phyloP scores from a whole-genome alignment of 192 early-diverging fungal genomes.

The Irineochytrium annulatum region DNA sequence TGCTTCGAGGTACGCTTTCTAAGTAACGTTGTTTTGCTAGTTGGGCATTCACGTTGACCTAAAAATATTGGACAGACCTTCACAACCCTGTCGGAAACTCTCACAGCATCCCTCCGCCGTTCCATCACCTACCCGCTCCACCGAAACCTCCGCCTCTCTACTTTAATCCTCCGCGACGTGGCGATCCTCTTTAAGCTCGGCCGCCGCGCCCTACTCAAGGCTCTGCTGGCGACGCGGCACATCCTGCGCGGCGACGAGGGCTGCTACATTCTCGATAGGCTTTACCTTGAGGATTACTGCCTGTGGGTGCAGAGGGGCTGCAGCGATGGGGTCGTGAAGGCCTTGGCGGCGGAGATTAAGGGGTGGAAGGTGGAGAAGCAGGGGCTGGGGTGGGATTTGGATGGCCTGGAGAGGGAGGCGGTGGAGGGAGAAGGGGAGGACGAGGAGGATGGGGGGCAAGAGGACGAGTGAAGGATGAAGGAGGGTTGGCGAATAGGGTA shows the following conservation, averaged over 20 bases:
- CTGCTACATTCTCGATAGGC: conserved; percentile 81
- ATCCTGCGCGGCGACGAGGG: conserved; percentile 82
- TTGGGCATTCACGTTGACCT: neutral
- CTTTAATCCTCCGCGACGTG: conserved; percentile 70
- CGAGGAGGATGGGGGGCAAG: conserved; percentile 4
- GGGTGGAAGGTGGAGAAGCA: conserved; percentile 64
- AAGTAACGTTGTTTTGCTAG: neutral
- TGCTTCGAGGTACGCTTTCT: conserved; percentile 67
- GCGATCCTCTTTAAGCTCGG: conserved; percentile 80
- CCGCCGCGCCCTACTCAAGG: conserved; percentile 72
- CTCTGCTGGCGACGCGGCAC: conserved; percentile 70
- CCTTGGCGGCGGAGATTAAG: conserved; percentile 78
- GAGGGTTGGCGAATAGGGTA: too few relatives aligned
- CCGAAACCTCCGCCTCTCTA: conserved; percentile 71
- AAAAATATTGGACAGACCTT: conserved; percentile 39
- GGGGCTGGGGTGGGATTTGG: conserved; percentile 71
- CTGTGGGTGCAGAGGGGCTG: conserved; percentile 83
- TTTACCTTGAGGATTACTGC: conserved; percentile 94
- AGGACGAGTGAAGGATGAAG: too few relatives aligned
- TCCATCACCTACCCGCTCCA: conserved; percentile 84
- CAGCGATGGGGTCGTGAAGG: conserved; percentile 67
- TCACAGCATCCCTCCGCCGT: conserved; percentile 70
- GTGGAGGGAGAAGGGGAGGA: conserved; percentile 37
- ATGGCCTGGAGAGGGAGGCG: conserved; percentile 72
- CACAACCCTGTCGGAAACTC: conserved; percentile 52